These are phyloP conservation scores for Musa beccarii DNA, from an alignment of 176 grass and related monocot species.

Conservation along the genomic window DNA sequence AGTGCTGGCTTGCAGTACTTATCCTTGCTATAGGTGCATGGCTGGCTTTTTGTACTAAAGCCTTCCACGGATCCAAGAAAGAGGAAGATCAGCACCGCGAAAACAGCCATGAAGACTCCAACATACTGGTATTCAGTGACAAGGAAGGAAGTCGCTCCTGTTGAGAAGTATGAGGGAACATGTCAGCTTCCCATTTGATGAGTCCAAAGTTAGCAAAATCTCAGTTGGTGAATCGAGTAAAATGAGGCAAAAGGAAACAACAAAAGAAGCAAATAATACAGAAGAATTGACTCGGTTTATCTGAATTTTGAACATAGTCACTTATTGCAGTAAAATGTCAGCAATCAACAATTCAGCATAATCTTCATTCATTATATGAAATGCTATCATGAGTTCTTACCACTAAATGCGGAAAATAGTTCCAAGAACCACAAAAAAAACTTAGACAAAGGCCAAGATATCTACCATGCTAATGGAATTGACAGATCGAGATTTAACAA, in stretches of 20 bases:
- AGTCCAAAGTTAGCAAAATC: neutral
- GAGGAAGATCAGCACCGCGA: slow-evolving; percentile 9
- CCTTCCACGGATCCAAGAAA: slow-evolving; percentile 14
- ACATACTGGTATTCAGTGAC: slow-evolving; percentile 17
- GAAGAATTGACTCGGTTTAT: neutral
- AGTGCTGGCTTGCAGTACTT: slow-evolving; percentile 13
- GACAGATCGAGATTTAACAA: neutral
- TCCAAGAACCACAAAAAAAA: neutral
- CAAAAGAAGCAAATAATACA: neutral
- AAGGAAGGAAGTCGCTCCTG: slow-evolving; percentile 14
- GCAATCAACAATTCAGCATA: too few relatives aligned
- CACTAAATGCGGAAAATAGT: neutral
- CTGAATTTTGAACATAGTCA: too few relatives aligned
- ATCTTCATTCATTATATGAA: neutral
- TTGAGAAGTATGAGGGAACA: neutral
- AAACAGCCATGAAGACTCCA: slow-evolving; percentile 12
- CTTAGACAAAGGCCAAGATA: neutral
- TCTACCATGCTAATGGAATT: neutral
- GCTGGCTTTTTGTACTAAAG: slow-evolving; percentile 6
- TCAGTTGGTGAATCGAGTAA: neutral
- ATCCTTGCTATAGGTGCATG: slow-evolving; percentile 14
- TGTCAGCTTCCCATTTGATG: neutral
- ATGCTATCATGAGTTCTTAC: too few relatives aligned
- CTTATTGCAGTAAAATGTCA: too few relatives aligned
- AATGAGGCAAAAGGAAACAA: neutral